Evolutionary conservation across 495 filamentous ascomycete species (phyloP).

Genomic region (Hypoxylon lenormandii): DNA sequence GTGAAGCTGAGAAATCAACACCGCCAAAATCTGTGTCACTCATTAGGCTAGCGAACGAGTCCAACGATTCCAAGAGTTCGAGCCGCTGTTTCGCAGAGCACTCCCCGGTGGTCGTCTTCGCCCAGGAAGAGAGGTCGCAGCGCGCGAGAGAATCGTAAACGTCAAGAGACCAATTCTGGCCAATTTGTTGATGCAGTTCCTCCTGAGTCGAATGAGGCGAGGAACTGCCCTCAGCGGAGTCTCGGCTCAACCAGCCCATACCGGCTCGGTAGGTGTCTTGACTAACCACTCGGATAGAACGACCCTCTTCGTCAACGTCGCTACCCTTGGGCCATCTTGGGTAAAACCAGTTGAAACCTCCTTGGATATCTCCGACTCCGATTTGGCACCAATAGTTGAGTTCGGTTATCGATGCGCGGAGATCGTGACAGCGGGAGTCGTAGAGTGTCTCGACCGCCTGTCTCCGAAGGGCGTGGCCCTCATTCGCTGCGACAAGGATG

Average conservation of each 20-base stretch:
- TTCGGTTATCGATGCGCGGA: slow-evolving; percentile 85
- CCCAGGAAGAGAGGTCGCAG: slow-evolving; percentile 50
- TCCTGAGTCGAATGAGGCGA: slow-evolving; percentile 56
- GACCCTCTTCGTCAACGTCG: slow-evolving; percentile 73
- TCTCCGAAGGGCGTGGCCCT: slow-evolving; percentile 84
- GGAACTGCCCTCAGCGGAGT: slow-evolving; percentile 52
- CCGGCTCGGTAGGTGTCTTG: slow-evolving; percentile 78
- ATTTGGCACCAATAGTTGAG: slow-evolving; percentile 98
- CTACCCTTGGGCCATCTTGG: slow-evolving; percentile 75
- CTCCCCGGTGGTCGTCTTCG: slow-evolving; percentile 39
- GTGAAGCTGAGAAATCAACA: slow-evolving; percentile 12
- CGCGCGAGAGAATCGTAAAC: slow-evolving; percentile 58
- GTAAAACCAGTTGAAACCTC: slow-evolving; percentile 90
- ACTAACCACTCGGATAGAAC: slow-evolving; percentile 82
- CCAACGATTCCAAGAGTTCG: slow-evolving; percentile 50
- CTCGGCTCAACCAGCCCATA: slow-evolving; percentile 81
- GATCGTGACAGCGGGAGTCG: slow-evolving; percentile 71
- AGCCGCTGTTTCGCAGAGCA: slow-evolving; percentile 35
- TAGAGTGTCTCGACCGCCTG: slow-evolving; percentile 77
- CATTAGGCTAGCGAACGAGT: slow-evolving; percentile 54
- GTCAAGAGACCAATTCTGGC: slow-evolving; percentile 70
- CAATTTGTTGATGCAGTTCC: slow-evolving; percentile 65
- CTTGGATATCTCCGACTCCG: slow-evolving; percentile 86
- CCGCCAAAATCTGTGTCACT: slow-evolving; percentile 65
- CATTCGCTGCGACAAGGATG: slow-evolving; percentile 83